Conservation (phyloP, 352 stramenopile genomes). For the Phytophthora pseudosyringae region DNA sequence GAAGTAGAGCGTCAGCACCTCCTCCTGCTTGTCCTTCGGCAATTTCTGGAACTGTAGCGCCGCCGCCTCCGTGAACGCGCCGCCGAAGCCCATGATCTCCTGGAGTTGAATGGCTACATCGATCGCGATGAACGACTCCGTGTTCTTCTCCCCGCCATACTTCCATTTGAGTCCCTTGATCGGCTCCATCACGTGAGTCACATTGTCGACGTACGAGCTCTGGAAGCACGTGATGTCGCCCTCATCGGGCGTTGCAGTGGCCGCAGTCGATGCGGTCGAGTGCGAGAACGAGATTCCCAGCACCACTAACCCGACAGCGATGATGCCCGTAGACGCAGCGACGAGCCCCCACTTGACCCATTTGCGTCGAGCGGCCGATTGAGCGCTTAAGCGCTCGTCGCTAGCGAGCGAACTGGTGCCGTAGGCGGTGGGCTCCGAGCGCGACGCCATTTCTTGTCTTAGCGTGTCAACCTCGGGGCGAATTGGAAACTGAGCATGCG, state of each 20-base stretch:
- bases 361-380: conserved; percentile 13
- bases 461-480: conserved; percentile 7
- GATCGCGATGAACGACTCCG: conserved; percentile 53
- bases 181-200: conserved; percentile 70
- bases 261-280: conserved; percentile 6
- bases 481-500: conserved; percentile 21
- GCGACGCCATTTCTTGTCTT: conserved; percentile 16
- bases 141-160: conserved; percentile 1
- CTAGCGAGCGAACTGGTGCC: conserved; percentile 44
- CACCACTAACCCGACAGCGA: conserved; percentile 1
- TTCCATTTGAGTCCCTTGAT: conserved; percentile 58
- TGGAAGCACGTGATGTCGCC: conserved; percentile 57
- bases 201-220: conserved; percentile 63
- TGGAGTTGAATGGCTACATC: conserved; percentile 61
- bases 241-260: conserved; percentile 8
- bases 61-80: conserved; percentile 91
- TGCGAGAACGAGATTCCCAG: conserved; percentile 14
- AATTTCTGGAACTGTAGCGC: conserved; percentile 88
- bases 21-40: conserved; percentile 70
- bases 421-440: conserved; percentile 45
- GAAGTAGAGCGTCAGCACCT: conserved; percentile 90
- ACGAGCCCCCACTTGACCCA: conserved; percentile 37
- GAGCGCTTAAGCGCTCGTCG: conserved; percentile 28
- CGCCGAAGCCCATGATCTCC: conserved; percentile 90
- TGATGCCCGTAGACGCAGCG: conserved; percentile 13